Evolutionary conservation across 176 grass and related monocot species (phyloP), one percentile per base, ranked within the genome.

Genomic region (Oryza meridionalis): DNA sequence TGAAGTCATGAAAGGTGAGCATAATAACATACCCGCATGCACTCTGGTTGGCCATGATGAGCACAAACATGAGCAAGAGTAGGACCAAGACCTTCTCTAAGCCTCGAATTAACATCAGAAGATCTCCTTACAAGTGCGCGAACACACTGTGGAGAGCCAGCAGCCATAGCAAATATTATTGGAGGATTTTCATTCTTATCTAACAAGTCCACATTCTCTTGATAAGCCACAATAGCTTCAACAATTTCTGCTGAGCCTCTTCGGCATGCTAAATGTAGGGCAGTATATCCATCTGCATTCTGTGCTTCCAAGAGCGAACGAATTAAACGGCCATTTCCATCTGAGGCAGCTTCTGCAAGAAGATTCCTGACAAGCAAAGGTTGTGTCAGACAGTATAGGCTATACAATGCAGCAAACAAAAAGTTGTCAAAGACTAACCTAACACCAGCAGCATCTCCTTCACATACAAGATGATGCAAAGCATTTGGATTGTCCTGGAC

Each of bases 41-140:
- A 99, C 77, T 99, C 96, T 43, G 96, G 96, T 78, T 99, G 89
- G 75, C 96, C 96, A 89, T 99, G 91, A 87, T 89, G 92, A 89
- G 96, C 96, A 92, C 96, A 99, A 58, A 99, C 68, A 89, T 99
- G 96, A 40, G 90, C 81, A 90, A 99, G 90, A 81, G 90, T 94
- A 85, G 93, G 93, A 80, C 96, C 86, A 58, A 89, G 86, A 51
- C 91, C 93, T 78, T 94, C 96, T 91, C 89, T 91, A 40, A 96
- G 83, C 63, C 88, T 92, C 67, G 82, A 96, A 86, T 86, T 81
- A 83, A 96, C 88, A 89, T 92, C 79, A 77, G 96, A 84, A 45
- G 85, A 92, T 85, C 84, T 96, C 65, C 58, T 90, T 38, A 99
- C 87, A 84, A 99, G 91, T 78, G 91, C 86, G 73, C 78, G 77